These are phyloP conservation scores for Metschnikowia anglica DNA, from an alignment of 805 yeast genomes.

Conservation along the genomic window DNA sequence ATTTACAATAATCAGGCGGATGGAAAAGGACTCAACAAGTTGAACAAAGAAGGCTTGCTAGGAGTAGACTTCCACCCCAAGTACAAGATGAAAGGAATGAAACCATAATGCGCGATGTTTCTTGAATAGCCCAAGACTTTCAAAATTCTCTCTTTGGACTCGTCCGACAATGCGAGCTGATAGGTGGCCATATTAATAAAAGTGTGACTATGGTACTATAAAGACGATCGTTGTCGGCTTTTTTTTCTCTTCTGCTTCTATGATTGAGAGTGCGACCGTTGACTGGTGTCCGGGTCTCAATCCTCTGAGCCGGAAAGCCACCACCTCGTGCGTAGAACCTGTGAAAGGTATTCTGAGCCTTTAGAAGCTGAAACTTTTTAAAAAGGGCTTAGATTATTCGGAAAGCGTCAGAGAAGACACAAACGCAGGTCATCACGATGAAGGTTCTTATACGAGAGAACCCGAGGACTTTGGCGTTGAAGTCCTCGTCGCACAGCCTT, in stretches of 20 bases:
- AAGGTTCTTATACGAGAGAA: conserved; percentile 16
- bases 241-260: neutral
- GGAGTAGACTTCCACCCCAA: conserved; percentile 71
- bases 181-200: conserved; percentile 17
- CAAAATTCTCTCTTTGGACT: conserved; percentile 77
- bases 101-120: conserved; percentile 90
- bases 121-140: conserved; percentile 80
- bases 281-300: conserved; percentile 13
- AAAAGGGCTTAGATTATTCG: neutral
- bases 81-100: conserved; percentile 93
- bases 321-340: neutral
- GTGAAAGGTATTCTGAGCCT: too few species aligned
- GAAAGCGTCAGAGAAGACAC: neutral
- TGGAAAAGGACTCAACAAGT: conserved; percentile 77
- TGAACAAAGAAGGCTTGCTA: conserved; percentile 79
- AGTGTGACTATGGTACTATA: neutral
- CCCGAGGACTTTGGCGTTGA: conserved; percentile 20
- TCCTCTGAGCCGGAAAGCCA: neutral
- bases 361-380: too few species aligned
- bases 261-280: conserved; percentile 1
- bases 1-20: conserved; percentile 48
- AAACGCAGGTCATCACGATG: conserved; percentile 9
- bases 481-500: conserved; percentile 19
- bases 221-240: neutral
- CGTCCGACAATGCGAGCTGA: conserved; percentile 44